Conservation (phyloP, 768 basidiomycete species). For the Rhodocollybia butyracea region DNA sequence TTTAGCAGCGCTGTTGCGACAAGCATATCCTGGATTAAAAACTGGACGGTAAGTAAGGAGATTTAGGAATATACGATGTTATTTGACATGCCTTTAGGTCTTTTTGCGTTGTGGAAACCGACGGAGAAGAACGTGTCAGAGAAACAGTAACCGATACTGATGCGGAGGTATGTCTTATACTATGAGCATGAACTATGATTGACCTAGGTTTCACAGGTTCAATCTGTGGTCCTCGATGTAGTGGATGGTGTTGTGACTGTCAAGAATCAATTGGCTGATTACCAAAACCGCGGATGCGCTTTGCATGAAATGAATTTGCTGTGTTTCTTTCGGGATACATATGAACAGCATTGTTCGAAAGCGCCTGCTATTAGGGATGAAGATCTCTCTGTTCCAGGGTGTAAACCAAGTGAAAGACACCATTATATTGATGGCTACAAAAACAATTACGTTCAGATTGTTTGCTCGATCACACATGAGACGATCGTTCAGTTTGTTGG, state of each 20-base stretch:
- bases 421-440: slow-evolving; percentile 9
- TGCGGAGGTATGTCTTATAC: background rate
- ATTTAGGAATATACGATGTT: background rate
- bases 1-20: slow-evolving; percentile 16
- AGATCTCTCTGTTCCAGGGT: background rate
- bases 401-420: background rate
- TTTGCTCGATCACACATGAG: slow-evolving; percentile 22
- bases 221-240: background rate
- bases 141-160: background rate
- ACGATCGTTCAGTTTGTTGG: slow-evolving; percentile 35
- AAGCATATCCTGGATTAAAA: slow-evolving; percentile 18
- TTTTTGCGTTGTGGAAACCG: background rate
- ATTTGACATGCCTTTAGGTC: background rate
- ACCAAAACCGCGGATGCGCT: slow-evolving; percentile 18
- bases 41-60: background rate
- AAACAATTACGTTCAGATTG: slow-evolving; percentile 9
- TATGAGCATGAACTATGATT: too few species aligned
- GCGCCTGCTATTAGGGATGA: slow-evolving; percentile 9
- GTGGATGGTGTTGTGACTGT: slow-evolving; percentile 7
- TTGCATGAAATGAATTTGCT: slow-evolving; percentile 17
- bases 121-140: background rate
- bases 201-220: background rate
- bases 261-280: slow-evolving; percentile 24
- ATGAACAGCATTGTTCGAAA: slow-evolving; percentile 16
- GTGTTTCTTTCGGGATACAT: slow-evolving; percentile 28